Evolutionary conservation across 2,329 filamentous ascomycete genomes (phyloP).

Genomic region (Fusarium hainanense): DNA sequence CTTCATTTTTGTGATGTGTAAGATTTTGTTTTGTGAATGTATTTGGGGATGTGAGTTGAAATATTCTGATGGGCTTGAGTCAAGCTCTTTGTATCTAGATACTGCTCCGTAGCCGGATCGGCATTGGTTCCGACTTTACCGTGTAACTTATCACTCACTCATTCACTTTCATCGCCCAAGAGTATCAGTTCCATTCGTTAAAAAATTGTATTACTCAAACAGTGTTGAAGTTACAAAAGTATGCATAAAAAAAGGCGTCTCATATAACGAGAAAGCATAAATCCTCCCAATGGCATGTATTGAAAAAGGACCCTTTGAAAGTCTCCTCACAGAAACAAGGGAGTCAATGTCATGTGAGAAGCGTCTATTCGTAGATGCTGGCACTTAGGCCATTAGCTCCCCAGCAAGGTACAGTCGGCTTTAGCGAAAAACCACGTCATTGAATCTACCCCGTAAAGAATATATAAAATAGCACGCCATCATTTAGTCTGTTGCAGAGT

Average conservation of each 20-base stretch:
- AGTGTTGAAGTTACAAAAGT: not conserved
- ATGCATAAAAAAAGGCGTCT: not conserved
- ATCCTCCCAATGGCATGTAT: not conserved
- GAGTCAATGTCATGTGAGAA: slow-evolving; percentile 38
- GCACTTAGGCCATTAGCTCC: slow-evolving; percentile 10
- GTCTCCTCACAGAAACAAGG: not conserved
- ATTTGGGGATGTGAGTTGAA: slow-evolving; percentile 1
- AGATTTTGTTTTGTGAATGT: not conserved
- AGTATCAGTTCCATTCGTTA: not conserved
- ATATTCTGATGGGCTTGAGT: slow-evolving; percentile 14
- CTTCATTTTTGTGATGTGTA: slow-evolving; percentile 34
- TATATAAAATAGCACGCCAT: not conserved
- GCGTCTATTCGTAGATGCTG: slow-evolving; percentile 8
- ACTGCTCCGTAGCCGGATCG: slow-evolving; percentile 32
- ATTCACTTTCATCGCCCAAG: not conserved
- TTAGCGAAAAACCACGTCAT: slow-evolving; percentile 35
- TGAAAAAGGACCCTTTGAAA: slow-evolving; percentile 1
- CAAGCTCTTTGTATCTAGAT: slow-evolving; percentile 21
- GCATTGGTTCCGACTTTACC: slow-evolving; percentile 31
- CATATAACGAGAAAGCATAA: not conserved
- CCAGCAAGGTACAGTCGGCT: slow-evolving; percentile 24
- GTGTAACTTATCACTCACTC: slow-evolving; percentile 10
- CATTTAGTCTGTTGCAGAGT: not conserved
- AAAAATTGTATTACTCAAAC: not conserved
- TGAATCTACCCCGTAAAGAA: slow-evolving; percentile 17